Conservation (phyloP, 192 early-diverging fungal genomes). For the Pecoramyces ruminantium region DNA sequence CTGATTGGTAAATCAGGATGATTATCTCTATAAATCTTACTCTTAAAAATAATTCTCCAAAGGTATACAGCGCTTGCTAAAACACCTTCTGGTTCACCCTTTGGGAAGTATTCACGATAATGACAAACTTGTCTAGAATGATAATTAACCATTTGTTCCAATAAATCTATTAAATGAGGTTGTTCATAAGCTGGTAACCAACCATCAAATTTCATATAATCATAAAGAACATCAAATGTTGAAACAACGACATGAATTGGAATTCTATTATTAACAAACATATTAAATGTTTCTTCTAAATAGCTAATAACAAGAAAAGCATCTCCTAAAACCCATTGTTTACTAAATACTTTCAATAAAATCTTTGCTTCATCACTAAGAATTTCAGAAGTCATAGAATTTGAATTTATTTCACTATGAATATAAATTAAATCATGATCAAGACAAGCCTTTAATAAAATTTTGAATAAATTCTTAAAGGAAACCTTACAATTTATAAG, state of each 20-base stretch:
- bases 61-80: conserved; percentile 27
- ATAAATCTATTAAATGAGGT: conserved; percentile 15
- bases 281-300: conserved; percentile 23
- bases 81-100: conserved; percentile 23
- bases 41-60: conserved; percentile 27
- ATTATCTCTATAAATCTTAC: conserved; percentile 15
- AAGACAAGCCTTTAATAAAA: conserved; percentile 18
- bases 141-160: conserved; percentile 25
- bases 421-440: conserved; percentile 18
- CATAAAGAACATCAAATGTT: conserved; percentile 19
- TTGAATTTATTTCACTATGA: conserved; percentile 4
- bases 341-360: conserved; percentile 12
- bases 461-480: conserved; percentile 17
- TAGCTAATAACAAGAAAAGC: conserved; percentile 21
- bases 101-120: conserved; percentile 35
- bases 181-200: conserved; percentile 20
- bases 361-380: conserved; percentile 19
- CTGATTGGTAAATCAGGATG: conserved; percentile 20
- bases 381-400: conserved; percentile 12
- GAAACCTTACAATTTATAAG: background rate
- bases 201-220: conserved; percentile 14
- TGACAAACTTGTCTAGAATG: conserved; percentile 25
- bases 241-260: conserved; percentile 18
- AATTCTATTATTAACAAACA: conserved; percentile 20
- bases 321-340: conserved; percentile 22